Evolutionary conservation across 2,329 filamentous ascomycete species (phyloP).

Genomic region (Cladophialophora psammophila): DNA sequence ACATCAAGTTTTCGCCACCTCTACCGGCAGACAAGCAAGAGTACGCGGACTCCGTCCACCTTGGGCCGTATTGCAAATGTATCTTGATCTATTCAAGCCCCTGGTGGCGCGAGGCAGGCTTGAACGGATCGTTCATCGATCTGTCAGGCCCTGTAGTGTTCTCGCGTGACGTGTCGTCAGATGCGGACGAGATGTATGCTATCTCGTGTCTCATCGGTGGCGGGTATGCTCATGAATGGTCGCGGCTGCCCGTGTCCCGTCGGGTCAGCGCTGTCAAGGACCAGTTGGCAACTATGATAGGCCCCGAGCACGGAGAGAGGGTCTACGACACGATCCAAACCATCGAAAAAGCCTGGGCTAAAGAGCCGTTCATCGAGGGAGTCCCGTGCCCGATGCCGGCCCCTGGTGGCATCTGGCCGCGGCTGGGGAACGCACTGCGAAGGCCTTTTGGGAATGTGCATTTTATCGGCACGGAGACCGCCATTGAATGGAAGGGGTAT

Average conservation of each 20-base stretch:
- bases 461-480: slow-evolving; percentile 64
- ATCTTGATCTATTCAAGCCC: slow-evolving; percentile 54
- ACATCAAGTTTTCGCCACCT: slow-evolving; percentile 57
- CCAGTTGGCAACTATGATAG: slow-evolving; percentile 23
- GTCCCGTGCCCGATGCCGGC: slow-evolving; percentile 47
- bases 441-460: slow-evolving; percentile 52
- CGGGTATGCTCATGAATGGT: slow-evolving; percentile 21
- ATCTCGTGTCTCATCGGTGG: slow-evolving; percentile 45
- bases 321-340: slow-evolving; percentile 25
- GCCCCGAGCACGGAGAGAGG: slow-evolving; percentile 16
- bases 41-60: slow-evolving; percentile 45
- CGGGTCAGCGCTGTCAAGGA: slow-evolving; percentile 22
- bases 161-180: slow-evolving; percentile 54
- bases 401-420: slow-evolving; percentile 52
- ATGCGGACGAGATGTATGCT: slow-evolving; percentile 38
- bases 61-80: slow-evolving; percentile 61
- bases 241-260: slow-evolving; percentile 19
- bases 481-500: slow-evolving; percentile 63
- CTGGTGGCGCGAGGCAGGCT: slow-evolving; percentile 51
- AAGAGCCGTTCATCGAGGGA: slow-evolving; percentile 47
- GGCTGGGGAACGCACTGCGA: slow-evolving; percentile 45
- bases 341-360: slow-evolving; percentile 48
- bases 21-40: slow-evolving; percentile 53
- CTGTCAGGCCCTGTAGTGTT: slow-evolving; percentile 53
- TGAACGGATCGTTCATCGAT: slow-evolving; percentile 55